Conservation (phyloP, 2,329 filamentous ascomycete genomes). For the Alternaria arbusti region DNA sequence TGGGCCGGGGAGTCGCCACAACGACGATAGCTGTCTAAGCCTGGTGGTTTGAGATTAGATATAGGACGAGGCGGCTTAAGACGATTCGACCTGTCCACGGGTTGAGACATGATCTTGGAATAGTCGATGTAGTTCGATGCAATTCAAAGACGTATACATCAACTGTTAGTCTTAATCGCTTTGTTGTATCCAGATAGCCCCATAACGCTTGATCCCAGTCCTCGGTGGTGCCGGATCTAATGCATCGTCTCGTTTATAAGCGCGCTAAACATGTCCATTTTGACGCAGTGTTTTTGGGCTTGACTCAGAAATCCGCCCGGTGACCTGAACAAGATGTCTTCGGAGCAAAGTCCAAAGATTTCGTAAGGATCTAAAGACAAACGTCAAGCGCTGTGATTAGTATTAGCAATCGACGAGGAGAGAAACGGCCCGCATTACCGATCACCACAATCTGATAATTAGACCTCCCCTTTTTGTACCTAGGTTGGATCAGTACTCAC, state of each 20-base stretch:
- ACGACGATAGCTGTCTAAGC: background rate
- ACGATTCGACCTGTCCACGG: background rate
- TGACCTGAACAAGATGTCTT: background rate
- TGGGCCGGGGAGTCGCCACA: background rate
- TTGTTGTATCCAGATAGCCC: background rate
- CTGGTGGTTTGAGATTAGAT: background rate
- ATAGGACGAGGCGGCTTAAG: background rate
- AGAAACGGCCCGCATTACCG: constrained; percentile 2
- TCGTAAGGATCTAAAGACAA: background rate
- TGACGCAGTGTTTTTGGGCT: background rate
- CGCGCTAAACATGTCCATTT: background rate
- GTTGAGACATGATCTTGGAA: background rate
- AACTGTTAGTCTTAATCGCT: background rate
- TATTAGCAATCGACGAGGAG: background rate
- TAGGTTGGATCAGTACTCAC: background rate
- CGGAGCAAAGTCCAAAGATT: background rate
- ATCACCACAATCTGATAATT: background rate
- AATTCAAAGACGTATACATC: background rate
- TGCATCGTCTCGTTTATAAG: background rate
- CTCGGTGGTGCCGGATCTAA: background rate
- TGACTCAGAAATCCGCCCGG: background rate
- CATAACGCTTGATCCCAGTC: background rate
- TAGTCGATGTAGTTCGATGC: background rate
- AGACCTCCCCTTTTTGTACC: background rate
- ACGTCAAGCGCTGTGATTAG: background rate